Conservation (phyloP, 2,329 filamentous ascomycete genomes). For the Fusarium sp. region DNA sequence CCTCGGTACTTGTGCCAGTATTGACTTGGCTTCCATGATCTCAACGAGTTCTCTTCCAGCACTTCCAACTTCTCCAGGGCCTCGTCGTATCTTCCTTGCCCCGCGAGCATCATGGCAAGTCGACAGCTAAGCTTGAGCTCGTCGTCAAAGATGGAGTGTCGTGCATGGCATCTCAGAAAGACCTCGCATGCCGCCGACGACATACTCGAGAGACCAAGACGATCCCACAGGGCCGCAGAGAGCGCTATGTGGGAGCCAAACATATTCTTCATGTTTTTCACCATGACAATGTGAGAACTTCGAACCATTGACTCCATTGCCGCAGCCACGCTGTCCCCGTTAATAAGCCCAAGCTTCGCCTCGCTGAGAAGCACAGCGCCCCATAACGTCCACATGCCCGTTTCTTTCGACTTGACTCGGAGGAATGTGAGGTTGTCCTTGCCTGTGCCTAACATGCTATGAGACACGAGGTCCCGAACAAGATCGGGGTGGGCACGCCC, state of each 20-base stretch:
- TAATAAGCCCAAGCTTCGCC: conserved; percentile 81
- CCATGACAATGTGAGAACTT: conserved; percentile 84
- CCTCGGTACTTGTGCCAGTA: conserved; percentile 76
- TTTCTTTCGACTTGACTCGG: conserved; percentile 86
- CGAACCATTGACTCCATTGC: conserved; percentile 85
- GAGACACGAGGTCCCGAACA: conserved; percentile 76
- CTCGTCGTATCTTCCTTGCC: conserved; percentile 77
- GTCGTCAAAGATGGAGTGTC: conserved; percentile 75
- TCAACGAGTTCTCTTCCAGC: conserved; percentile 70
- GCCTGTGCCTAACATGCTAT: conserved; percentile 80
- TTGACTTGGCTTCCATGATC: conserved; percentile 82
- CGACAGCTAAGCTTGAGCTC: conserved; percentile 80
- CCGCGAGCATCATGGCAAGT: conserved; percentile 70
- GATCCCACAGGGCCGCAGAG: conserved; percentile 78
- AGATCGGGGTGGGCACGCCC: conserved; percentile 84
- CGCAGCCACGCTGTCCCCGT: conserved; percentile 72
- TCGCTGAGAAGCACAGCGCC: conserved; percentile 88
- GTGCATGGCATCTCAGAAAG: conserved; percentile 79
- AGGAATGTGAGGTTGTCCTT: conserved; percentile 87
- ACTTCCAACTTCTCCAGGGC: conserved; percentile 61
- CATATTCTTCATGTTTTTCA: conserved; percentile 78
- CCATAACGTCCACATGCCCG: conserved; percentile 86
- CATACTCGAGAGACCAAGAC: conserved; percentile 73
- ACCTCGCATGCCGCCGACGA: conserved; percentile 75
- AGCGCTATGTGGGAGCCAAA: conserved; percentile 81